Base-by-base conservation (phyloP, 306 rosid species). In the Lathyrus tuberosus region DNA sequence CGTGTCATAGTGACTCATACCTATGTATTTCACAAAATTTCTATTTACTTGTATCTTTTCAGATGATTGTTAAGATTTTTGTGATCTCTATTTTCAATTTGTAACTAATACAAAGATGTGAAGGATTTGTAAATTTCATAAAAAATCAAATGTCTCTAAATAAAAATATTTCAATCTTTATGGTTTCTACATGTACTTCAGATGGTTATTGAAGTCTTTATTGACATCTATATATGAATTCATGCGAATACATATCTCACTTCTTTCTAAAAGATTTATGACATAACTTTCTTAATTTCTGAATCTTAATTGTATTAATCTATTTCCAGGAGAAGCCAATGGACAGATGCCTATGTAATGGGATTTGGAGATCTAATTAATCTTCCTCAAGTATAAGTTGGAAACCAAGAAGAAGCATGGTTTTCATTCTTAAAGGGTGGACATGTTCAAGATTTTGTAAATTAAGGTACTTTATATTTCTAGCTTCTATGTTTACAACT, bases 301-400 rank as follows among this genome's bases (percentile, higher is more conserved):
- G 6, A 72, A 61, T 62, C 60, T 41, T 46, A n/a, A 14, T 38
- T 42, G 3, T 68, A 8, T 70, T 73, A 13, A 68, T 81, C 67
- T 73, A 26, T 56, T 60, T 22, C 6, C 81, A 92, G 98, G 63
- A 96, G 91, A 71, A 87, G 87, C 74, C 88, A 86, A 51, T 92
- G 98, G 98, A 92, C 98, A 18, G 98, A 96, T 75, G 92, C 76
- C 11, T 90, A 90, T 67, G 79, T 82, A 30, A 77, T 88, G 91
- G 96, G 84, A 70, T 88, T 92, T 76, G 83, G 71, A 48, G 87
- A 90, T 75, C 79, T 92, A 67, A 82, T 88, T 22, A 62, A 81
- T 73, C 80, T 83, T 31, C 75, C 88, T 66, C 75, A 37, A 46
- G 74, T 62, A 44, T 81, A 83, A 17, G 80, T 57, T 69, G 71